Evolutionary conservation across 805 yeast species (phyloP).

Genomic region (Nakazawaea holstii): DNA sequence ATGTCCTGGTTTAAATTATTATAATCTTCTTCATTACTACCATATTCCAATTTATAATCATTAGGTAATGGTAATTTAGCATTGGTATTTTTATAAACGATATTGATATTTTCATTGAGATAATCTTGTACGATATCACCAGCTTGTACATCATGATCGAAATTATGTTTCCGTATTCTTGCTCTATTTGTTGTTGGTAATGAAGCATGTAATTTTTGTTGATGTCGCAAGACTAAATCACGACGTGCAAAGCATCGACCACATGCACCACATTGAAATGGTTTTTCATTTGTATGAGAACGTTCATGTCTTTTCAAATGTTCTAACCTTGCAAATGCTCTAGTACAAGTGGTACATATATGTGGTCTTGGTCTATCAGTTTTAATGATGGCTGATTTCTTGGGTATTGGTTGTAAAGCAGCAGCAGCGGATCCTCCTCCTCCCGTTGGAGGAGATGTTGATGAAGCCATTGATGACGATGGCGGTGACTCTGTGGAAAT

Average conservation of each 20-base stretch:
- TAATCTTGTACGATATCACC: constrained; percentile 22
- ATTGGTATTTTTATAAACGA: constrained; percentile 44
- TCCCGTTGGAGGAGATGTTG: neutral
- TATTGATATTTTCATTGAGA: constrained; percentile 45
- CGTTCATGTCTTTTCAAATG: constrained; percentile 92
- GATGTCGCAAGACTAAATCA: constrained; percentile 84
- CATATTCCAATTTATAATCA: no score
- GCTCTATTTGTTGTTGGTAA: constrained; percentile 33
- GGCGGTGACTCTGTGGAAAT: no score
- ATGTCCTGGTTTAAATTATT: neutral
- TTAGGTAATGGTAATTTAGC: constrained; percentile 38
- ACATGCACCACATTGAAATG: constrained; percentile 93
- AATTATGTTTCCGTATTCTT: constrained; percentile 26
- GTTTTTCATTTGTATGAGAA: constrained; percentile 93
- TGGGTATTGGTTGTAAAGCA: constrained; percentile 66
- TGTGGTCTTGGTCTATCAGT: constrained; percentile 95
- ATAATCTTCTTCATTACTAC: no score
- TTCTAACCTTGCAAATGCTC: constrained; percentile 93
- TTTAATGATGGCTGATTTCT: constrained; percentile 75
- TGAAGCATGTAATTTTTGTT: constrained; percentile 79
- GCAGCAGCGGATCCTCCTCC: no score
- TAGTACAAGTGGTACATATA: constrained; percentile 81
- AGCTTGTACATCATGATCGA: constrained; percentile 22
- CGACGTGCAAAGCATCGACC: constrained; percentile 94
- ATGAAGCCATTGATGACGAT: constrained; percentile 7